A percentile compares a stretch with the other conserved stretches of the same genome.
phyloP scores from a whole-genome alignment of 306 rosid species.

The Trifolium fragiferum region DNA sequence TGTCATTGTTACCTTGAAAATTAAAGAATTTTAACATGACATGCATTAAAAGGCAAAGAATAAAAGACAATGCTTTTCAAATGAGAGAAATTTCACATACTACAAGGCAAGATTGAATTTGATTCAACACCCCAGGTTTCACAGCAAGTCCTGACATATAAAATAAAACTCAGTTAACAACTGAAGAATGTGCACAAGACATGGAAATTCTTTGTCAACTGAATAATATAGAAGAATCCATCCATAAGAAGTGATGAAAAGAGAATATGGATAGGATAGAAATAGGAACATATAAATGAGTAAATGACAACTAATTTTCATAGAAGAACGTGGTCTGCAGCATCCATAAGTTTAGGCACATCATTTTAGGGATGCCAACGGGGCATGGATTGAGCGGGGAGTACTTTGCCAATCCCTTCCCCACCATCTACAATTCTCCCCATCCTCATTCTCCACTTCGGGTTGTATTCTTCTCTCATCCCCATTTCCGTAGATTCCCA shows the following conservation, averaged over 20 bases:
- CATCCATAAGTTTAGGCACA: too few species aligned
- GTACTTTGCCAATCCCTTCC: too few species aligned
- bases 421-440: too few species aligned
- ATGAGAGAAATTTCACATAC: constrained; percentile 61
- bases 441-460: too few species aligned
- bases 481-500: too few species aligned
- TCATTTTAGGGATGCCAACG: too few species aligned
- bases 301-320: constrained; percentile 27
- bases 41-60: constrained; percentile 30
- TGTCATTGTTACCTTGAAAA: constrained; percentile 67
- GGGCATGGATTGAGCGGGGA: too few species aligned
- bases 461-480: too few species aligned
- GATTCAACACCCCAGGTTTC: constrained; percentile 77
- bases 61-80: constrained; percentile 16
- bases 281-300: constrained; percentile 8
- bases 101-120: constrained; percentile 63
- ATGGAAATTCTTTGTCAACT: constrained; percentile 10
- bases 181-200: neutral
- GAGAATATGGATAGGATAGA: constrained; percentile 1
- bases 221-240: constrained; percentile 12
- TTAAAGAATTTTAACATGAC: constrained; percentile 36
- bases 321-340: constrained; percentile 16
- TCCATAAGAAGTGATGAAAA: constrained; percentile 32
- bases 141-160: constrained; percentile 76
- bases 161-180: constrained; percentile 33